Evolutionary conservation across 2,329 filamentous ascomycete species (phyloP).

Genomic region (Trichoderma sp.): DNA sequence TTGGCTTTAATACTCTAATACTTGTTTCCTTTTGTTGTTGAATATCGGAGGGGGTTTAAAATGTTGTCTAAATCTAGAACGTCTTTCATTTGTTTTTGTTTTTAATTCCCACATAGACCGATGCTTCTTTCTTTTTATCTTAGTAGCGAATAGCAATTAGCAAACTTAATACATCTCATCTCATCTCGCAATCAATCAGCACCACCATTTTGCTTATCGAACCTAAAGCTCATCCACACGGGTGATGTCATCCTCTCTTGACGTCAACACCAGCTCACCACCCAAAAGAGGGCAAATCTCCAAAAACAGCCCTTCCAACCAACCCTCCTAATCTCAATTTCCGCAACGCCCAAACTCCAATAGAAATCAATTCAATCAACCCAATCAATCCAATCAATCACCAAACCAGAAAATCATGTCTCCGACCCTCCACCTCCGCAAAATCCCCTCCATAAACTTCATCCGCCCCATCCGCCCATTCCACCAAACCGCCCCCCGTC

Average conservation of each 20-base stretch:
- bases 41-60: background rate
- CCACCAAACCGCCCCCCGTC: background rate
- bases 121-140: background rate
- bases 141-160: background rate
- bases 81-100: background rate
- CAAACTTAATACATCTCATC: background rate
- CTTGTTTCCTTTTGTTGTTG: background rate
- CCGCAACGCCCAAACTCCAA: background rate
- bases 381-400: background rate
- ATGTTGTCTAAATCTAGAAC: background rate
- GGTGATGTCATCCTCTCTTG: conserved; percentile 22
- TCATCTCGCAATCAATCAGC: background rate
- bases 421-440: background rate
- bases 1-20: background rate
- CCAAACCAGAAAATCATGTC: background rate
- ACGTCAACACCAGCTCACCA: conserved; percentile 11
- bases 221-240: background rate
- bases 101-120: background rate
- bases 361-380: background rate
- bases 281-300: background rate
- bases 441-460: background rate
- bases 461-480: conserved; percentile 2
- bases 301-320: background rate
- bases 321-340: background rate
- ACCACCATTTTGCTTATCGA: background rate